Conservation (phyloP, 139 green algal genomes). For the Chlorella sp. region DNA sequence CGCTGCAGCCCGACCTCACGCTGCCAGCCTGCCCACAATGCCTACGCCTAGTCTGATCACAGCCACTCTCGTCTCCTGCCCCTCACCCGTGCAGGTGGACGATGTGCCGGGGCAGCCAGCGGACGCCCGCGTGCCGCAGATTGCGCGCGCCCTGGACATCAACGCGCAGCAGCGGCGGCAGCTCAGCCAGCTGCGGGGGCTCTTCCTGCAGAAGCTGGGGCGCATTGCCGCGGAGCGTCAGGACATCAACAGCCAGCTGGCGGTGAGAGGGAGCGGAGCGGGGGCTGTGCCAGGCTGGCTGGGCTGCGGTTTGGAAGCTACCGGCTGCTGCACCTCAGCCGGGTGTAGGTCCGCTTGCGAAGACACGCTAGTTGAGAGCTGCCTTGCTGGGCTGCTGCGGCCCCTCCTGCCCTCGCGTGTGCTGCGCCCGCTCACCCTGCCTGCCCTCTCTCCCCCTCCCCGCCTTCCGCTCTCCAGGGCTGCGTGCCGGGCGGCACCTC, state of each 20-base stretch:
- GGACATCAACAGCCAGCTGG: conserved; percentile 23
- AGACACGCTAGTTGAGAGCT: background rate
- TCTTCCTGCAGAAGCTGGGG: conserved; percentile 46
- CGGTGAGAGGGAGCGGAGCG: background rate
- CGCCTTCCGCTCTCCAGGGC: background rate
- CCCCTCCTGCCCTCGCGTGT: background rate
- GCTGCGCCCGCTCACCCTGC: background rate
- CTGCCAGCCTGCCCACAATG: too few relatives aligned
- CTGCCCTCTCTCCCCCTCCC: background rate
- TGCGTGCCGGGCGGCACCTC: conserved; percentile 9
- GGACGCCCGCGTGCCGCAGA: conserved; percentile 24
- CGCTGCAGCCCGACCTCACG: too few relatives aligned
- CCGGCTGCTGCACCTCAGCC: background rate
- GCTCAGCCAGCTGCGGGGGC: conserved; percentile 42
- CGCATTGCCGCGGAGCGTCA: conserved; percentile 32
- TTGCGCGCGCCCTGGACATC: conserved; percentile 38
- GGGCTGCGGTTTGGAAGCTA: background rate
- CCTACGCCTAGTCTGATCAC: background rate
- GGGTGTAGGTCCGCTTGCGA: background rate
- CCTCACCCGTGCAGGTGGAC: too few relatives aligned
- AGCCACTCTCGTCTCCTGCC: background rate
- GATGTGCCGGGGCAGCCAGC: conserved; percentile 25
- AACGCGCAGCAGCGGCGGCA: conserved; percentile 38
- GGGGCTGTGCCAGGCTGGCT: background rate
- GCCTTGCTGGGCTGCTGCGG: background rate